A percentile compares a stretch with the other conserved stretches of the same genome.
phyloP scores from a whole-genome alignment of 1,284 basidiomycete genomes.

The Trametes hirsuta region DNA sequence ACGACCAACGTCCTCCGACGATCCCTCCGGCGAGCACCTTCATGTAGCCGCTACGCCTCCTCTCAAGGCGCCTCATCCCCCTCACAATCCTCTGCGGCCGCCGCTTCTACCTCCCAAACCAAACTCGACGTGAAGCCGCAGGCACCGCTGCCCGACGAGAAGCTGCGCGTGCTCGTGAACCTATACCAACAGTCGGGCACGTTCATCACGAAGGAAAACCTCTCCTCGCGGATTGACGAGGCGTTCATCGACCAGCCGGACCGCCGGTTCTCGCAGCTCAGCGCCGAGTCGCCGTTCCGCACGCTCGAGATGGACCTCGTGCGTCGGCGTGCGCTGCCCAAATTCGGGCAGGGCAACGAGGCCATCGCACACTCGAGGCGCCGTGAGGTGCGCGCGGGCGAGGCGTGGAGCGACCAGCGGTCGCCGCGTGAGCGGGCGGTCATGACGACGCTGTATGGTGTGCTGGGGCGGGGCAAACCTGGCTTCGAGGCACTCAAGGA shows the following conservation, averaged over 20 bases:
- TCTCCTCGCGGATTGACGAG: constrained; percentile 62
- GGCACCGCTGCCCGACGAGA: constrained; percentile 51
- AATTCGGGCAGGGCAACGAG: constrained; percentile 35
- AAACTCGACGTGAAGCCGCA: constrained; percentile 30
- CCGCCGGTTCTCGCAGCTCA: neutral
- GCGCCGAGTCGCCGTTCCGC: constrained; percentile 11
- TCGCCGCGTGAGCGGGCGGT: constrained; percentile 49
- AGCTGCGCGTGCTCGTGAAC: constrained; percentile 70
- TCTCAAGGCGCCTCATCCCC: constrained; percentile 12
- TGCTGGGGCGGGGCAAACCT: constrained; percentile 46
- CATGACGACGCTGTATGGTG: constrained; percentile 63
- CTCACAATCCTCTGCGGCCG: constrained; percentile 1
- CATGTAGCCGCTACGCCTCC: constrained; percentile 20
- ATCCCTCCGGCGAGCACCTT: constrained; percentile 18
- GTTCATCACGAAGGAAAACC: constrained; percentile 71
- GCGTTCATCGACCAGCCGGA: constrained; percentile 46
- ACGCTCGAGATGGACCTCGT: constrained; percentile 22
- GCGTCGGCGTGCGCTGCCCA: constrained; percentile 39
- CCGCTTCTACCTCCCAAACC: constrained; percentile 2
- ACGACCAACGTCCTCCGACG: constrained; percentile 18
- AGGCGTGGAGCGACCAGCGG: constrained; percentile 25
- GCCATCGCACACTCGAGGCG: constrained; percentile 5
- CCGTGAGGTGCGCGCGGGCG: neutral
- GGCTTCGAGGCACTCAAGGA: constrained; percentile 62
- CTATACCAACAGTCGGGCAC: constrained; percentile 71